Evolutionary conservation across 2,329 filamentous ascomycete species (phyloP).

Genomic region (Sclerotinia trifoliorum): DNA sequence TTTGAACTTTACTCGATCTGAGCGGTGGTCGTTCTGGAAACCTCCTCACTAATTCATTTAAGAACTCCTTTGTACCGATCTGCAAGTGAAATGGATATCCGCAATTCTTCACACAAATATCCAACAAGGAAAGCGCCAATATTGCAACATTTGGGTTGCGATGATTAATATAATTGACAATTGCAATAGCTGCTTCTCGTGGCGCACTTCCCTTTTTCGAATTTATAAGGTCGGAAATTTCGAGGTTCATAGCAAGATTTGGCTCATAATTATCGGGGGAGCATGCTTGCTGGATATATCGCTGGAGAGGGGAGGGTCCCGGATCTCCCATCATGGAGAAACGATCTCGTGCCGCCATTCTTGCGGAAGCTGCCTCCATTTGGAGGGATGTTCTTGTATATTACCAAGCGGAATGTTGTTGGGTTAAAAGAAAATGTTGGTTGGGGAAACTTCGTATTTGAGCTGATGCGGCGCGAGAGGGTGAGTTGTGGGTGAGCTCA

Average conservation of each 20-base stretch:
- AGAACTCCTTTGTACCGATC: conserved; percentile 97
- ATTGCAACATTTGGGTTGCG: conserved; percentile 94
- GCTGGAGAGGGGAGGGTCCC: conserved; percentile 81
- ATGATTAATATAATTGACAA: conserved; percentile 93
- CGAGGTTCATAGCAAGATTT: conserved; percentile 92
- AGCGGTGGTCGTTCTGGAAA: conserved; percentile 93
- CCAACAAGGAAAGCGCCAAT: conserved; percentile 85
- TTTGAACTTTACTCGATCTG: conserved; percentile 81
- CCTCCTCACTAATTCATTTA: conserved; percentile 94
- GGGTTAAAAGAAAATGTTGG: neutral
- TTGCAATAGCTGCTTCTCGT: conserved; percentile 88
- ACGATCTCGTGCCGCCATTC: conserved; percentile 92
- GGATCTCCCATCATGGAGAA: conserved; percentile 80
- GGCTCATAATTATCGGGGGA: conserved; percentile 97
- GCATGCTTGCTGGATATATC: conserved; percentile 94
- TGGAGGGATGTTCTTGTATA: conserved; percentile 31
- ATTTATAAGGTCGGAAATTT: conserved; percentile 96
- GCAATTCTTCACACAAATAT: conserved; percentile 99
- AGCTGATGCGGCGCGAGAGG: conserved; percentile 16
- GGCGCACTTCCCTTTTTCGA: conserved; percentile 95
- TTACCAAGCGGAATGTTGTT: conserved; percentile 23
- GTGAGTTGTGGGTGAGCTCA: conserved; percentile 14
- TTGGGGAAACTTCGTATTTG: neutral
- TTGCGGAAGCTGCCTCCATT: conserved; percentile 94
- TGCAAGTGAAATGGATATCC: conserved; percentile 98